Conservation (phyloP, 441 rosid genomes). For the Pelargonium citronellum region DNA sequence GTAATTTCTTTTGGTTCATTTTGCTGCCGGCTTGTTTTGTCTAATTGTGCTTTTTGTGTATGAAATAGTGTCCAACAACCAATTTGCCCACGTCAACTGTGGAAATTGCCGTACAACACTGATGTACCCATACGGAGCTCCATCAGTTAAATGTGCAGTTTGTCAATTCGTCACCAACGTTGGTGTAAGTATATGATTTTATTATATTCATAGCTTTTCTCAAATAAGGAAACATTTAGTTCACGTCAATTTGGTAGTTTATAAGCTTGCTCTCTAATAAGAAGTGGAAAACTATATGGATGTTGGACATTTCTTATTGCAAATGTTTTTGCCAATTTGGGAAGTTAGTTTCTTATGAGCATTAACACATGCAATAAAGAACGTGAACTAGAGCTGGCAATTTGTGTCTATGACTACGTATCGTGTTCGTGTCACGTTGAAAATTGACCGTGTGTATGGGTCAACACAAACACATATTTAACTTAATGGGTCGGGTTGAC, state of each 20-base stretch:
- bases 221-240: background rate
- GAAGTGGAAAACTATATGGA: background rate
- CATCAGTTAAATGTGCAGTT: slow-evolving; percentile 90
- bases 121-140: slow-evolving; percentile 90
- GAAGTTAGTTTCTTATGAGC: too few species aligned
- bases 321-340: too few species aligned
- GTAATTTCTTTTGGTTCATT: background rate
- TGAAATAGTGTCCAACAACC: slow-evolving; percentile 38
- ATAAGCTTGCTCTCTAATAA: background rate
- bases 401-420: too few species aligned
- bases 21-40: slow-evolving; percentile 25
- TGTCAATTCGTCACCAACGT: slow-evolving; percentile 84
- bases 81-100: slow-evolving; percentile 70
- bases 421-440: too few species aligned
- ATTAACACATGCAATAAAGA: too few species aligned
- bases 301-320: background rate
- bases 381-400: too few species aligned
- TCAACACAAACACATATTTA: too few species aligned
- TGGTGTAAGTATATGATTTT: slow-evolving; percentile 46
- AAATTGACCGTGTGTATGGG: too few species aligned
- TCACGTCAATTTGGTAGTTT: background rate
- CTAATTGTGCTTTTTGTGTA: background rate
- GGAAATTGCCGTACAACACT: slow-evolving; percentile 82
- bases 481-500: too few species aligned
- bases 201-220: background rate